Evolutionary conservation across 225 moss, liverwort and hornwort genomes (phyloP), one percentile per base, ranked within the genome.

Genomic region (Takakia lepidozioides): DNA sequence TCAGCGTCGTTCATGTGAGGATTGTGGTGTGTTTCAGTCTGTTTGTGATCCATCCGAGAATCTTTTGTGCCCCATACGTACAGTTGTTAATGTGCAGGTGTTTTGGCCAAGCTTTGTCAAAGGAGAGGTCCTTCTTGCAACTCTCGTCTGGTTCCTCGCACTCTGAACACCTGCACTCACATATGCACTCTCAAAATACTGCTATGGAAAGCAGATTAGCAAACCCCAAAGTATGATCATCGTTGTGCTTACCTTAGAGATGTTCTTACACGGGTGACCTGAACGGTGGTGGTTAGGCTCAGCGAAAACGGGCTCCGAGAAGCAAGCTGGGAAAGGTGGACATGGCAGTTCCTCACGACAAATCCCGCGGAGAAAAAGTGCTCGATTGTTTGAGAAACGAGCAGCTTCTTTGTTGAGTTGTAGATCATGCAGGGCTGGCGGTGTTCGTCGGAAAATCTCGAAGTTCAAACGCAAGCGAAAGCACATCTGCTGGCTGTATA

Each of bases 331-430:
- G 1, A 55, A 61, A 46, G 51, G 21, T 29, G 58, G 43, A 43
- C 68, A 64, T 37, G 21, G 23, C n/a, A 68, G 72, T 19, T 68
- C 64, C 38, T 43, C 54, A 47, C 72, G 41, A 22, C 65, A 57
- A 51, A 46, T 30, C 18, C 46, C 53, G 27, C 43, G 51, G 10
- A 56, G 55, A 35, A 69, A 68, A 38, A 65, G 68, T 21, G 38
- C 68, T 24, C 56, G 51, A 10, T 27, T 72, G 39, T 64, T 68
- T 49, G 61, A 72, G 37, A 72, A 58, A 48, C 25, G 54, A 54
- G 49, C 49, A 40, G 50, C 54, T 13, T 57, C 52, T 0, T 19
- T 77, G 50, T 40, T 68, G 54, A 65, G 63, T 47, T 76, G 56
- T 51, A 47, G 46, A 49, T 57, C 66, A 15, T 32, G 55, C 38